Evolutionary conservation across 805 yeast species (phyloP).

Genomic region (Lipomyces sp.): DNA sequence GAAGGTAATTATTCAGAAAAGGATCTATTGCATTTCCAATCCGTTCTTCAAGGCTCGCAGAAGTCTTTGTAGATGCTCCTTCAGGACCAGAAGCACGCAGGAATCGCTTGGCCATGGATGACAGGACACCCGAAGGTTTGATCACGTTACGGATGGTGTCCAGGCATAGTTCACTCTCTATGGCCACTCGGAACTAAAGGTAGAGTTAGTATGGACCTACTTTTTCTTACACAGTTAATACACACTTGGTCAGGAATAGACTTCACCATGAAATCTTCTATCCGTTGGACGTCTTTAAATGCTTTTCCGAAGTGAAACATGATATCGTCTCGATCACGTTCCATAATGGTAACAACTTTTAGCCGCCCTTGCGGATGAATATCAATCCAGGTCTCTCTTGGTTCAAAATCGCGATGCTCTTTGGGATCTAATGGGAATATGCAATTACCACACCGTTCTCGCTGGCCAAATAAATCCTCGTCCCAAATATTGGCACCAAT

Average conservation of each 20-base stretch:
- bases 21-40: slow-evolving; percentile 66
- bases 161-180: slow-evolving; percentile 2
- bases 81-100: slow-evolving; percentile 3
- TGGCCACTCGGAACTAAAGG: neutral
- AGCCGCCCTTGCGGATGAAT: slow-evolving; percentile 72
- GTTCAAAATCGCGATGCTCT: slow-evolving; percentile 68
- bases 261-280: slow-evolving; percentile 69
- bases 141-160: slow-evolving; percentile 1
- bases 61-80: slow-evolving; percentile 30
- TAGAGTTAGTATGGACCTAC: neutral
- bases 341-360: slow-evolving; percentile 70
- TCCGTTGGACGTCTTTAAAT: slow-evolving; percentile 64
- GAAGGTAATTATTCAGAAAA: slow-evolving; percentile 67
- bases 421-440: slow-evolving; percentile 64
- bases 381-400: slow-evolving; percentile 62
- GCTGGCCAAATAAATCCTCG: slow-evolving; percentile 57
- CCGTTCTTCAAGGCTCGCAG: slow-evolving; percentile 50
- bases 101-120: slow-evolving; percentile 7
- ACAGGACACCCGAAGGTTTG: neutral
- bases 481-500: slow-evolving; percentile 74
- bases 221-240: neutral
- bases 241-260: slow-evolving; percentile 71
- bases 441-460: slow-evolving; percentile 70
- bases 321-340: slow-evolving; percentile 79
- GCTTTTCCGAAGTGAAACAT: slow-evolving; percentile 80